Evolutionary conservation across 495 filamentous ascomycete species (phyloP).

Genomic region (Bathelium albidoporum): DNA sequence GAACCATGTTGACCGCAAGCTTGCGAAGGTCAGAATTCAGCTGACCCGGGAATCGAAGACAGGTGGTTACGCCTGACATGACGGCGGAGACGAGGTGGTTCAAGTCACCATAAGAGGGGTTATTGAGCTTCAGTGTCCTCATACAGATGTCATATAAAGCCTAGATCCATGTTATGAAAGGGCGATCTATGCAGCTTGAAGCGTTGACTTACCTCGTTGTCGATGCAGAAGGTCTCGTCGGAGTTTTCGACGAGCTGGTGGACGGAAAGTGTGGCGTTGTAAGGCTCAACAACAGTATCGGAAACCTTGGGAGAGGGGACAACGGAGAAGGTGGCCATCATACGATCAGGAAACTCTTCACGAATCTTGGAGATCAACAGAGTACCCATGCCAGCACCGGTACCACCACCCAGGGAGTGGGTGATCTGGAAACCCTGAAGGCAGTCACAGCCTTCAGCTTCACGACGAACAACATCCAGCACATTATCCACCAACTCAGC

Average conservation of each 20-base stretch:
- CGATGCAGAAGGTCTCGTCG: constrained; percentile 99
- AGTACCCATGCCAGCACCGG: constrained; percentile 99
- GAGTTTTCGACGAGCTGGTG: constrained; percentile 99
- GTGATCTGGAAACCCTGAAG: constrained; percentile 99
- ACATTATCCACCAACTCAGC: constrained; percentile 98
- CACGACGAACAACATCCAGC: constrained; percentile 95
- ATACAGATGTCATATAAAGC: constrained; percentile 99
- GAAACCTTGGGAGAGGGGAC: constrained; percentile 99
- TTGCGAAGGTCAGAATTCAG: constrained; percentile 99
- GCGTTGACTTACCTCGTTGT: constrained; percentile 68
- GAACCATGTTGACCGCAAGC: constrained; percentile 99
- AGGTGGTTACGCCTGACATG: constrained; percentile 99
- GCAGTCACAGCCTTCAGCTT: constrained; percentile 98
- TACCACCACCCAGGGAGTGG: constrained; percentile 99
- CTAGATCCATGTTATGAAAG: constrained; percentile 31
- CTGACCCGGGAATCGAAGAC: constrained; percentile 97
- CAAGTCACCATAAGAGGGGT: constrained; percentile 97
- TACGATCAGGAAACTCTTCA: constrained; percentile 99
- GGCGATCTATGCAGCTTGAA: not conserved
- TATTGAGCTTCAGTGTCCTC: constrained; percentile 95
- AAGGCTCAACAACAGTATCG: constrained; percentile 98
- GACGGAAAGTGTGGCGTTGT: constrained; percentile 98
- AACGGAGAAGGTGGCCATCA: constrained; percentile 99
- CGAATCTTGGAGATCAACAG: constrained; percentile 99
- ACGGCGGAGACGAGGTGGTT: constrained; percentile 99